phyloP scores from a whole-genome alignment of 345 rosid species.

The Populus simonii region DNA sequence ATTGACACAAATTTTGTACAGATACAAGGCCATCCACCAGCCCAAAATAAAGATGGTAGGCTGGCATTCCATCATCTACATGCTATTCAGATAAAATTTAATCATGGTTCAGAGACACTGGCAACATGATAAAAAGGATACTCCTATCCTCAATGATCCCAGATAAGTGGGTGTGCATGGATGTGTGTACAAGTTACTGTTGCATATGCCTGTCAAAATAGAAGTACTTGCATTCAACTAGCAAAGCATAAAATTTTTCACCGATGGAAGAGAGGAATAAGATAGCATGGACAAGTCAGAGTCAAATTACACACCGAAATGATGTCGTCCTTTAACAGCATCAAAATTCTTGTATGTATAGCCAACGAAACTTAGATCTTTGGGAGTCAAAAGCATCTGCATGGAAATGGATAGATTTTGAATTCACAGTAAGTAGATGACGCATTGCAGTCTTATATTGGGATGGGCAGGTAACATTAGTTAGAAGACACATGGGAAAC shows the following conservation, averaged over 20 bases:
- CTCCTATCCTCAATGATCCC: not conserved
- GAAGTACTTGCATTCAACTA: too few relatives aligned
- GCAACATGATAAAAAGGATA: not conserved
- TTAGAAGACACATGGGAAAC: not conserved
- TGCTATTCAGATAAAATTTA: not conserved
- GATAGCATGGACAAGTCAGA: not conserved
- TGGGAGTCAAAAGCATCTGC: conserved; percentile 77
- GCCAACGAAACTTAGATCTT: conserved; percentile 94
- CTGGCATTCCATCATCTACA: not conserved
- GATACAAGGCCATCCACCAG: not conserved
- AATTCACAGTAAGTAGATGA: not conserved
- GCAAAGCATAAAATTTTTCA: not conserved
- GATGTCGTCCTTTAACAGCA: conserved; percentile 73
- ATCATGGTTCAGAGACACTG: not conserved
- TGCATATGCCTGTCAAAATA: too few relatives aligned
- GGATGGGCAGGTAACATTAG: not conserved
- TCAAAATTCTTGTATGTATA: conserved; percentile 96
- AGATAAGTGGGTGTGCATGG: too few relatives aligned
- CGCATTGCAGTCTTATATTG: not conserved
- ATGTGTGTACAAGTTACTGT: too few relatives aligned
- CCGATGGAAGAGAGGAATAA: not conserved
- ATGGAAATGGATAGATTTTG: conserved; percentile 15
- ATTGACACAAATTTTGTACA: not conserved
- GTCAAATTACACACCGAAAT: conserved; percentile 52
- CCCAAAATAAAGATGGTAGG: too few relatives aligned